A percentile compares a stretch with the other conserved stretches of the same genome.
These are phyloP conservation scores for Jaltomata sinuosa DNA, from an alignment of 257 asterid genomes.

Conservation along the genomic window DNA sequence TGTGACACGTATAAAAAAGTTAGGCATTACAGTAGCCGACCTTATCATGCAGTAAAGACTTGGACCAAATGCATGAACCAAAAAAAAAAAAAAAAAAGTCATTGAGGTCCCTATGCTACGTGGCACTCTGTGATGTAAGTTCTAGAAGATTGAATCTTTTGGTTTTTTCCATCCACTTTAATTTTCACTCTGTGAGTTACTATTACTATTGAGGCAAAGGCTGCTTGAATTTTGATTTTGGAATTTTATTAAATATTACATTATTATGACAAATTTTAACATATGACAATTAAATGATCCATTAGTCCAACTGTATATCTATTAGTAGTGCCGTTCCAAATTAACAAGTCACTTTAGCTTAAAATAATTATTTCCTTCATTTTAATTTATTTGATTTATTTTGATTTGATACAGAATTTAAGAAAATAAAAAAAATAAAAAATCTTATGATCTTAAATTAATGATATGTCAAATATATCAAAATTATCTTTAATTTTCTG, in stretches of 20 bases:
- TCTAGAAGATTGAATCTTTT: constrained; percentile 4
- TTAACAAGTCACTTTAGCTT: too few relatives aligned
- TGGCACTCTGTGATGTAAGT: neutral
- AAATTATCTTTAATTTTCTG: too few relatives aligned
- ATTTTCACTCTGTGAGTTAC: too few relatives aligned
- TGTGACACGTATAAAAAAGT: constrained; percentile 39
- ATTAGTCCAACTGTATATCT: neutral
- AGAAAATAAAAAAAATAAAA: too few relatives aligned
- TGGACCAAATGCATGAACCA: constrained; percentile 40
- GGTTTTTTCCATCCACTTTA: neutral
- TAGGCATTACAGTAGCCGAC: constrained; percentile 43
- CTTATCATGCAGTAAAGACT: constrained; percentile 24
- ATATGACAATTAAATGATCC: neutral
- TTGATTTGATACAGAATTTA: too few relatives aligned
- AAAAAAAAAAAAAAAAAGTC: neutral
- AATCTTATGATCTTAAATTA: too few relatives aligned
- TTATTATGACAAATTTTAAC: neutral
- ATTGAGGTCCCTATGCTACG: constrained; percentile 1
- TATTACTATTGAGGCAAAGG: neutral
- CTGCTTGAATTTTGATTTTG: neutral
- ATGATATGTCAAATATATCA: too few relatives aligned
- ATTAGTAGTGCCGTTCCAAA: too few relatives aligned
- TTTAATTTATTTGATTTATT: too few relatives aligned
- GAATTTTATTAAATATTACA: neutral
- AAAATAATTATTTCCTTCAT: too few relatives aligned